Evolutionary conservation across 306 rosid genomes (phyloP), one percentile per base, ranked within the genome.

Genomic region (Prunus campanulata): DNA sequence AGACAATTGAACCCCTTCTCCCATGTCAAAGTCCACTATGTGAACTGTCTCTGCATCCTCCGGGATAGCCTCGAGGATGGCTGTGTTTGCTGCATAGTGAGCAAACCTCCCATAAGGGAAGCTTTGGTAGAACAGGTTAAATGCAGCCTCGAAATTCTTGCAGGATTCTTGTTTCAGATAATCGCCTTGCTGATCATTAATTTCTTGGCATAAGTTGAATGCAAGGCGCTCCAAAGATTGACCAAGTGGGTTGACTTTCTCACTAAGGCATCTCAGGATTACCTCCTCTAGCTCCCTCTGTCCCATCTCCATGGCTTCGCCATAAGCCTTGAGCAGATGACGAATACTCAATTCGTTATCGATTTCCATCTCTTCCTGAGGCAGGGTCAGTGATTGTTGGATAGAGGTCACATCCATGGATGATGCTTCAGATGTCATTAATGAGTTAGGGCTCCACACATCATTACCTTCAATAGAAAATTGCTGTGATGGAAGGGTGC

Each of bases 1-100:
- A 44, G 88, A 74, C 88, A 89, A 85, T 50, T 88, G 95, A 61
- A 83, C 9, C 5, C 97, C 93, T 69, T 77, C 85, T 16, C 87
- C 88, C 52, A 85, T 52, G 71, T 80, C 80, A 27, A 76, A 90
- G 60, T 90, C 95, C 5, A 90, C 75, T 79, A 88, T 32, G 56
- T 88, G 87, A 52, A 90, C 63, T 0, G 24, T 80, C 46, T 87
- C 88, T 47, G 71, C 89, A 74, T 87, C 90, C n/a, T 65, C 70
- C 0, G 88, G 85, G 3, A 85, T 49, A 16, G 89, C 80, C n/a
- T 82, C 91, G 0, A 90, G 70, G 61, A 92, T 90, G 2, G 89
- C 72, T 0, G 89, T 82, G 81, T 86, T 80, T 16, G 93, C 88
- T 13, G 83, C 73, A 25, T 70, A 85, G 78, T 92, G 89, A 59